A percentile compares a stretch with the other conserved stretches of the same genome.
phyloP scores from a whole-genome alignment of 2,329 filamentous ascomycete genomes.

The Westerdykella ornata region DNA sequence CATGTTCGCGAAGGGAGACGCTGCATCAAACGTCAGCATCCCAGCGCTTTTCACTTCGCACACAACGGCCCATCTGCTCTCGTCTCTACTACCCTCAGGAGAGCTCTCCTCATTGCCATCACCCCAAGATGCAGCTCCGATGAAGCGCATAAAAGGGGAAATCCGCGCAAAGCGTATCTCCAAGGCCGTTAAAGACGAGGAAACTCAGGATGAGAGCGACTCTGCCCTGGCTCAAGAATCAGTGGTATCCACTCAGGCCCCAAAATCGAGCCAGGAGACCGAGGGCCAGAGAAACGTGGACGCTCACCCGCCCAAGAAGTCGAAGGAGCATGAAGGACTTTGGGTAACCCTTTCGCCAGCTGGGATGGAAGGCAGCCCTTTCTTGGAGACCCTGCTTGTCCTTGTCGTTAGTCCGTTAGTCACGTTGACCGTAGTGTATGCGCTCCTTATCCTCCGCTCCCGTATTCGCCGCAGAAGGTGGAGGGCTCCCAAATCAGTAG shows the following conservation, averaged over 20 bases:
- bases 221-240: not conserved
- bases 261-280: not conserved
- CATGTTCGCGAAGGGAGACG: conserved; percentile 97
- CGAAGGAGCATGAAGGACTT: conserved; percentile 62
- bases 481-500: conserved; percentile 95
- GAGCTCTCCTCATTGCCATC: conserved; percentile 53
- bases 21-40: conserved; percentile 82
- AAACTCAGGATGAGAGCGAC: conserved; percentile 7
- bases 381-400: conserved; percentile 94
- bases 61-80: conserved; percentile 87
- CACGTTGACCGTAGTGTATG: conserved; percentile 88
- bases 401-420: conserved; percentile 91
- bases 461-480: conserved; percentile 83
- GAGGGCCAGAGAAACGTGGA: conserved; percentile 9
- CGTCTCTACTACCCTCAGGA: conserved; percentile 71
- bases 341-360: conserved; percentile 97
- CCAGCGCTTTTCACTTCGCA: conserved; percentile 91
- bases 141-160: conserved; percentile 7
- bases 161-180: conserved; percentile 39
- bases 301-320: conserved; percentile 13
- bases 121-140: conserved; percentile 48
- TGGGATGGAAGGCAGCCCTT: conserved; percentile 78
- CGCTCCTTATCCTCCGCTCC: conserved; percentile 76
- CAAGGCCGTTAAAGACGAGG: conserved; percentile 38
- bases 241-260: too few relatives aligned